phyloP scores from a whole-genome alignment of 805 yeast genomes.

The Hanseniaspora jakobsenii region DNA sequence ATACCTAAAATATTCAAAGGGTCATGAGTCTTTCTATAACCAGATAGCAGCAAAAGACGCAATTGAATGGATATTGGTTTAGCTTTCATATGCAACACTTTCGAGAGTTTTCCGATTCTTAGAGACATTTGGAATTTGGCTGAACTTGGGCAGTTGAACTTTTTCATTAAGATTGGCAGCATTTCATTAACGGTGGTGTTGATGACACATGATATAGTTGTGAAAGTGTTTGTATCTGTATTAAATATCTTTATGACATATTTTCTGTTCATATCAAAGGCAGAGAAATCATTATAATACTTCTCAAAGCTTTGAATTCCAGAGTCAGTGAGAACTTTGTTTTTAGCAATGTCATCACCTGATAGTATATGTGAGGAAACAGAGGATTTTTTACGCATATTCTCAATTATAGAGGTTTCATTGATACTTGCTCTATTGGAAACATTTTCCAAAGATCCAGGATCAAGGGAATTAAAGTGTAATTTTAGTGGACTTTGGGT shows the following conservation, averaged over 20 bases:
- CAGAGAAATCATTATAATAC: conserved; percentile 29
- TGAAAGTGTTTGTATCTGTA: conserved; percentile 71
- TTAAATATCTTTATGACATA: conserved; percentile 58
- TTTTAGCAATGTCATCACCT: too few species aligned
- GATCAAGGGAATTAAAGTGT: too few species aligned
- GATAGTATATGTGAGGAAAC: neutral
- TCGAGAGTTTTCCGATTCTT: conserved; percentile 62
- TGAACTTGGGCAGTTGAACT: conserved; percentile 57
- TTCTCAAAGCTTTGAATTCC: conserved; percentile 28
- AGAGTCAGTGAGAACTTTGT: conserved; percentile 21
- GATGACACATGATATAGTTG: conserved; percentile 65
- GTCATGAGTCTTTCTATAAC: conserved; percentile 60
- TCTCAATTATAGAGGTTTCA: too few species aligned
- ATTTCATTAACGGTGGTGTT: conserved; percentile 69
- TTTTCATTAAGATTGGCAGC: conserved; percentile 56
- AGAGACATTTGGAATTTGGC: conserved; percentile 68
- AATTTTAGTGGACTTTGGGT: too few species aligned
- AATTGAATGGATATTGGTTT: conserved; percentile 68
- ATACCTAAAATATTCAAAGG: conserved; percentile 66
- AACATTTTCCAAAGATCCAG: too few species aligned
- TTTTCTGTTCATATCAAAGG: conserved; percentile 25
- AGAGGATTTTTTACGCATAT: neutral
- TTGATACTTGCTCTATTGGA: too few species aligned
- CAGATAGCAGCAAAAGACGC: conserved; percentile 59
- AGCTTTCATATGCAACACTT: conserved; percentile 59